Evolutionary conservation across 2,329 filamentous ascomycete genomes (phyloP), one percentile per base, ranked within the genome.

Genomic region (Colletotrichum cereale): DNA sequence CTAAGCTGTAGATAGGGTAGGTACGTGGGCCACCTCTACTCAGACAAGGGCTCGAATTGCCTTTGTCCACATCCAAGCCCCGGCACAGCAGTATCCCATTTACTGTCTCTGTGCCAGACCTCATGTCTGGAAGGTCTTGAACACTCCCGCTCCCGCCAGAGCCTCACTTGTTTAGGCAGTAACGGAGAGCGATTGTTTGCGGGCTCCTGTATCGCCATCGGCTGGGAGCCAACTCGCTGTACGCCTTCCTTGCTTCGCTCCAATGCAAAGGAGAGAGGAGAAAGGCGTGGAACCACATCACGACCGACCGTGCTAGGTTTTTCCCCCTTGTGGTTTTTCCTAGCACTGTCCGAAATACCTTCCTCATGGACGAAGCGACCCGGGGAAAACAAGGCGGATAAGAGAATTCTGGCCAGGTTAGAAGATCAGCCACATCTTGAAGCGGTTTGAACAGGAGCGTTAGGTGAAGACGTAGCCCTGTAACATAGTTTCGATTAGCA

Each of bases 141-240:
- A 56, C 16, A 56, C 52, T 38, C 14, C 14, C 31, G 52, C 31
- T 56, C 52, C 52, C 11, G 52, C 52, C 31, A 56, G 52, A 56
- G 52, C 52, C 52, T 56, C 31, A 56, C 52, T 56, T 36, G 52
- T 56, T 56, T 31, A 56, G 52, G 52, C 31, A 56, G 52, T 56
- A 56, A 56, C 52, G 52, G 52, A 24, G 52, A 56, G 52, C 52
- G 52, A 56, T 56, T 52, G 26, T n/a, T 31, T 31, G 48, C 48
- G 48, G 26, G 48, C 48, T 52, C 48, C 48, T 52, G 48, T 31
- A 52, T 52, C 48, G 48, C 48, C 48, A 52, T 52, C n/a, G n/a
- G n/a, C n/a, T n/a, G n/a, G n/a, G n/a, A n/a, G n/a, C n/a, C n/a
- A n/a, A n/a, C n/a, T n/a, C 48, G 47, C 47, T 50, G 47, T 50